Conservation (phyloP, 2,329 filamentous ascomycete species). For the Xylaria sp. region DNA sequence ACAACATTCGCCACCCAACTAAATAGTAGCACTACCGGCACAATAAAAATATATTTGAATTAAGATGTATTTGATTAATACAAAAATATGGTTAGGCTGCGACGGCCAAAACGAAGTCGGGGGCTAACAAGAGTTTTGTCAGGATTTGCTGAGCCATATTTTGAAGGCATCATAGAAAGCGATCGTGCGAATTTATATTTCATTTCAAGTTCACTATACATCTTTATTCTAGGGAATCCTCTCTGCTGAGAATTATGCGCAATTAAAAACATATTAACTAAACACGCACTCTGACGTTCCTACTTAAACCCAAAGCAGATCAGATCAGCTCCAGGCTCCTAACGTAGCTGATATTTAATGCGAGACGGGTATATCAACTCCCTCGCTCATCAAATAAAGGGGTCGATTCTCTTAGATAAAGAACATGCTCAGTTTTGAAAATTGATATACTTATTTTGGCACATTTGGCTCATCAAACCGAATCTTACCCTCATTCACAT, state of each 20-base stretch:
- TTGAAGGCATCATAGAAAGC: not conserved
- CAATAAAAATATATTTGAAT: no score
- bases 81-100: no score
- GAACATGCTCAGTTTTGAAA: not conserved
- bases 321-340: not conserved
- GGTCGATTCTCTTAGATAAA: not conserved
- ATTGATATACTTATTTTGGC: slow-evolving; percentile 31
- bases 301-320: not conserved
- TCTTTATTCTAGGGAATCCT: not conserved
- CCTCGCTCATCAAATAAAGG: not conserved
- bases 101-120: no score
- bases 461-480: slow-evolving; percentile 46
- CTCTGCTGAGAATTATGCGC: not conserved
- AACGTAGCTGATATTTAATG: not conserved
- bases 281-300: not conserved
- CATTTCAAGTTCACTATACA: not conserved
- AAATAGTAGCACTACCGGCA: no score
- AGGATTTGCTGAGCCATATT: no score
- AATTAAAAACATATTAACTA: not conserved
- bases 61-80: no score
- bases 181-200: not conserved
- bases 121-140: no score
- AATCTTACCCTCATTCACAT: slow-evolving; percentile 75
- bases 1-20: no score
- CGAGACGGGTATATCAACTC: not conserved